Evolutionary conservation across 345 rosid genomes (phyloP).

Genomic region (Ceriops tagal): DNA sequence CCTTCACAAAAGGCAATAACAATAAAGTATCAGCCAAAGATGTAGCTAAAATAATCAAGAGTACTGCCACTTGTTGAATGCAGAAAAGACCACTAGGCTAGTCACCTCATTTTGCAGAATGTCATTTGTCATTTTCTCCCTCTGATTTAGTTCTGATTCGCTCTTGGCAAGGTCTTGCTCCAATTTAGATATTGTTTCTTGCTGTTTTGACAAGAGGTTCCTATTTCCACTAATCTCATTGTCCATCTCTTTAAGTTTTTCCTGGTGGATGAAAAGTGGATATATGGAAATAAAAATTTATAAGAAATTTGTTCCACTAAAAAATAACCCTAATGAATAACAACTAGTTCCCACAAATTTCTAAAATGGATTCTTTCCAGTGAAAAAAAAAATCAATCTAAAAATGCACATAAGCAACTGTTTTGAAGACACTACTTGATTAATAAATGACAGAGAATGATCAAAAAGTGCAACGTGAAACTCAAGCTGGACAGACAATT

Average conservation of each 20-base stretch:
- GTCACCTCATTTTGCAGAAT: constrained; percentile 63
- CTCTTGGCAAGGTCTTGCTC: constrained; percentile 69
- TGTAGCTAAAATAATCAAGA: background rate
- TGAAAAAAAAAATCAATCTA: too few relatives aligned
- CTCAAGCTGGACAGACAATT: background rate
- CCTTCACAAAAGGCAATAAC: constrained; percentile 28
- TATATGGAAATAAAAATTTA: background rate
- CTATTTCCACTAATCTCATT: constrained; percentile 53
- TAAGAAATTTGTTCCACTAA: constrained; percentile 8
- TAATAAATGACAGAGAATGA: background rate
- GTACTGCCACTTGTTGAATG: background rate
- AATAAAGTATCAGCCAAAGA: background rate
- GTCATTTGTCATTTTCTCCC: constrained; percentile 60
- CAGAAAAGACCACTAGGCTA: background rate
- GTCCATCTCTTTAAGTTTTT: constrained; percentile 60
- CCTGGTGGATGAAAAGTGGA: constrained; percentile 33
- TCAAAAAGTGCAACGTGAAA: background rate
- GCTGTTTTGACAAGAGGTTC: constrained; percentile 45
- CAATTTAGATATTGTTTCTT: constrained; percentile 51
- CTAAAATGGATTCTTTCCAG: too few relatives aligned
- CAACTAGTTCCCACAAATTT: too few relatives aligned
- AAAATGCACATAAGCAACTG: background rate
- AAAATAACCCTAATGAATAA: background rate
- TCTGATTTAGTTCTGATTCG: constrained; percentile 56
- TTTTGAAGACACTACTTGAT: background rate